Evolutionary conservation across 1,284 basidiomycete species (phyloP), one percentile per base, ranked within the genome.

Genomic region (Rhodofomes roseus): DNA sequence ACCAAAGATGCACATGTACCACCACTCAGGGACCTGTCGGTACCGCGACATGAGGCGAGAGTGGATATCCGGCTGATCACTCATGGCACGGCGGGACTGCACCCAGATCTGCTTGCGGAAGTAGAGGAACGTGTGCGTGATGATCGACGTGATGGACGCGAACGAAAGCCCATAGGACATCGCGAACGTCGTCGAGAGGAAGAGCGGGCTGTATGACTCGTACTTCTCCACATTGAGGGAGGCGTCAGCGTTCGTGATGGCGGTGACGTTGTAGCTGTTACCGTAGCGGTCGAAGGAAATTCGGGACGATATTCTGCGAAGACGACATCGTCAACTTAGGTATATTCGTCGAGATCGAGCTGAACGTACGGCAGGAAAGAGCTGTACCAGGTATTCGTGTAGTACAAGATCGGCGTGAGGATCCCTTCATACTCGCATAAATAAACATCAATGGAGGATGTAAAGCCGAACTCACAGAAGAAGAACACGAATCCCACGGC

Each of bases 11-110:
- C 80, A 79, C 3, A 79, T 78, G 60, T 81, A 84, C 73, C 86
- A 90, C 90, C 90, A 93, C 59, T 90, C 85, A 0, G 92, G 91
- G 1, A 93, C 89, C 74, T 73, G 71, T 11, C 61, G 64, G 73
- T 96, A 96, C 58, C 80, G 80, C 12, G 85, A 74, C 93, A 96
- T 95, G 31, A 95, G 77, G n/a, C 84, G 79, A 20, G 85, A 85
- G 72, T 96, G 94, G 55, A 96, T 87, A 75, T 96, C 94, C 8
- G 92, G 90, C 65, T 91, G 86, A 67, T 93, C 91, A 53, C 81
- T 70, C 68, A 89, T 79, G 12, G 85, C 81, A 36, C 83, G 79
- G 27, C 91, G 76, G 0, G 86, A 79, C 62, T 86, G 84, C 11
- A 77, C 75, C 80, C 85, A 86, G 60, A 95, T 90, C 65, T 88